Percentiles rank a stretch among this genome's conserved stretches.
Evolutionary conservation across 306 rosid species (phyloP).

Genomic region (Vicia villosa): DNA sequence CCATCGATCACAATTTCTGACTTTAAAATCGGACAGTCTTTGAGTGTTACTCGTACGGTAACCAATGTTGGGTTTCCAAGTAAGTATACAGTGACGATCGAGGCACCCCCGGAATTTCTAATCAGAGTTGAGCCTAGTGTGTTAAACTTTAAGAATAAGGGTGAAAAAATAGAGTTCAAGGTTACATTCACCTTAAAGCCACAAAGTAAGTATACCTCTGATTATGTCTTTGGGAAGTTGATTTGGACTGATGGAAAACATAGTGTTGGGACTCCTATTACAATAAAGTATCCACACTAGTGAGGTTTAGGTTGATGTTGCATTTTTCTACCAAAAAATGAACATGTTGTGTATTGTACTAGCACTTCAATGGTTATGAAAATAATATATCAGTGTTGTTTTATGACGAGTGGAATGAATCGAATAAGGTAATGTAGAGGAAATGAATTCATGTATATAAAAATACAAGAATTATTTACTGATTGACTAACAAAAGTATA

Average conservation of each 20-base stretch:
- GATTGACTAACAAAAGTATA: too few relatives aligned
- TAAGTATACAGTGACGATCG: conserved; percentile 39
- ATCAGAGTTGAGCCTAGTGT: conserved; percentile 44
- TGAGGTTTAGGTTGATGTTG: background rate
- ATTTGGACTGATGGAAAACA: background rate
- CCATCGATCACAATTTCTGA: conserved; percentile 54
- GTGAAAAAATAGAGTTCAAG: conserved; percentile 52
- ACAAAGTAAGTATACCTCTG: background rate
- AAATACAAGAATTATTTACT: too few relatives aligned
- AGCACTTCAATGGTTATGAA: too few relatives aligned
- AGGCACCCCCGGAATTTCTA: conserved; percentile 40
- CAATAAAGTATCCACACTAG: background rate
- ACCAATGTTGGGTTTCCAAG: conserved; percentile 65
- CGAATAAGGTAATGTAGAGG: too few relatives aligned
- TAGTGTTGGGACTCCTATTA: background rate
- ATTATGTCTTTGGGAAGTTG: conserved; percentile 4
- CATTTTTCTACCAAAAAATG: background rate
- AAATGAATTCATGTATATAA: too few relatives aligned
- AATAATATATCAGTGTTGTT: too few relatives aligned
- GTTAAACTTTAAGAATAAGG: conserved; percentile 40
- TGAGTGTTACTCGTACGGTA: conserved; percentile 47
- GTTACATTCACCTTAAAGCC: conserved; percentile 34
- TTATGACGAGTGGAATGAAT: too few relatives aligned
- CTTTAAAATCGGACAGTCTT: background rate
- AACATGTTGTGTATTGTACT: too few relatives aligned